A percentile compares a stretch with the other conserved stretches of the same genome.
phyloP scores from a whole-genome alignment of 306 rosid genomes.

The Dalbergia oliveri region DNA sequence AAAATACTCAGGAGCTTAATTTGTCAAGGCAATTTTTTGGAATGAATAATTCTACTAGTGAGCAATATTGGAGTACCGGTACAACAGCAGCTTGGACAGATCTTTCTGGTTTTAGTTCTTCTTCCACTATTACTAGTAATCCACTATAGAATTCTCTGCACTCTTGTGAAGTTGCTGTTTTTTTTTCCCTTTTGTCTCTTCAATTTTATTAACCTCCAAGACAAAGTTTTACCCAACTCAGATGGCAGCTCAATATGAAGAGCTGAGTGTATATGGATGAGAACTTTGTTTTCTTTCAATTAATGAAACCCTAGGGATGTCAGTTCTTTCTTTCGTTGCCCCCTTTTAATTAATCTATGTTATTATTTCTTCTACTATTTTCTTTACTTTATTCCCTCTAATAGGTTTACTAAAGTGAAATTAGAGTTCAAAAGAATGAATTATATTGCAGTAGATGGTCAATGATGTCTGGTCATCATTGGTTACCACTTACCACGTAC shows the following conservation, averaged over 20 bases:
- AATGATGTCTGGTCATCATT: slow-evolving; percentile 36
- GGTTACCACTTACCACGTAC: slow-evolving; percentile 17
- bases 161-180: slow-evolving; percentile 45
- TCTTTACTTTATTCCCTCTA: neutral
- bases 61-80: slow-evolving; percentile 67
- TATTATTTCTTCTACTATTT: neutral
- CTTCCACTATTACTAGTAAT: slow-evolving; percentile 59
- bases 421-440: neutral
- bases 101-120: slow-evolving; percentile 67
- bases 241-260: slow-evolving; percentile 31
- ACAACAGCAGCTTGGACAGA: slow-evolving; percentile 65
- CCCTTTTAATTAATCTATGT: slow-evolving; percentile 8
- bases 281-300: slow-evolving; percentile 43
- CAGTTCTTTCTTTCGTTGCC: slow-evolving; percentile 17
- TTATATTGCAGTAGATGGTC: slow-evolving; percentile 23
- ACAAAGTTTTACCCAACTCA: slow-evolving; percentile 27
- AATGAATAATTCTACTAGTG: slow-evolving; percentile 43
- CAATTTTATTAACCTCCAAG: slow-evolving; percentile 34
- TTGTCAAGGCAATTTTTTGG: slow-evolving; percentile 77
- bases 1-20: slow-evolving; percentile 49
- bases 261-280: slow-evolving; percentile 33
- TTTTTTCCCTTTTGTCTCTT: slow-evolving; percentile 21
- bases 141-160: slow-evolving; percentile 46
- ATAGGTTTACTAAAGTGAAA: slow-evolving; percentile 20
- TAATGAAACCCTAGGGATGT: slow-evolving; percentile 64